Base-by-base conservation (phyloP, 2,329 filamentous ascomycete genomes). In the Cladosporium sp. region DNA sequence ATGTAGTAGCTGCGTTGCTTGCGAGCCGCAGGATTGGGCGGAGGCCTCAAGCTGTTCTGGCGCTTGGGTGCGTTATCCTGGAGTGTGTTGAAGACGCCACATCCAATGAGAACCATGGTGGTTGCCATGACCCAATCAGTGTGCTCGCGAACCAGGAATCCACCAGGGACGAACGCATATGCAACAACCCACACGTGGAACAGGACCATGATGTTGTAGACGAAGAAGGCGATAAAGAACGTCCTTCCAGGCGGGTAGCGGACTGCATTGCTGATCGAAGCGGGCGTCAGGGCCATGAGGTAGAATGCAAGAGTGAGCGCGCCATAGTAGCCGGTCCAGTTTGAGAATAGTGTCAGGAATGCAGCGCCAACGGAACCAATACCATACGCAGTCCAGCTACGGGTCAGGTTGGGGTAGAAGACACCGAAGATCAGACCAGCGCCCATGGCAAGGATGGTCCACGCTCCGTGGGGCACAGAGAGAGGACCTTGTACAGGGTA, bases 101-200 rank as follows among this genome's bases (percentile, higher is more conserved):
- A 88, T 32, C 92, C 95, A 68, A 99, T 89, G 66, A 89, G 83
- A 2, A 92, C 76, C 91, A 98, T 96, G 74, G 86, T 96, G 8
- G 86, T 86, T 6, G 87, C 85, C 92, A 98, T 96, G 74, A 99
- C 85, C 91, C 93, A 97, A 76, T 98, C 94, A 1, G 93, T 99
- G 75, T 89, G 93, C 77, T 99, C 95, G 53, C 95, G 89, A 51
- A 99, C 91, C 0, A 97, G 85, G 3, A 92, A 92, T 1, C 95
- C 95, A 60, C 95, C 95, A 1, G 95, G 95, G 3, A 99, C 95
- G 72, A 99, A 99, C 14, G 95, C 95, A 74, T 99, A 99, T 2
- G 95, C 95, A 13, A 99, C 95, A 39, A 97, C 91, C 95, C 95
- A 99, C 64, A 97, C 93, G 75, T 98, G 94, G 83, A 97, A 97